Base-by-base conservation (phyloP, 1,284 basidiomycete genomes). In the Omphalotus olearius region DNA sequence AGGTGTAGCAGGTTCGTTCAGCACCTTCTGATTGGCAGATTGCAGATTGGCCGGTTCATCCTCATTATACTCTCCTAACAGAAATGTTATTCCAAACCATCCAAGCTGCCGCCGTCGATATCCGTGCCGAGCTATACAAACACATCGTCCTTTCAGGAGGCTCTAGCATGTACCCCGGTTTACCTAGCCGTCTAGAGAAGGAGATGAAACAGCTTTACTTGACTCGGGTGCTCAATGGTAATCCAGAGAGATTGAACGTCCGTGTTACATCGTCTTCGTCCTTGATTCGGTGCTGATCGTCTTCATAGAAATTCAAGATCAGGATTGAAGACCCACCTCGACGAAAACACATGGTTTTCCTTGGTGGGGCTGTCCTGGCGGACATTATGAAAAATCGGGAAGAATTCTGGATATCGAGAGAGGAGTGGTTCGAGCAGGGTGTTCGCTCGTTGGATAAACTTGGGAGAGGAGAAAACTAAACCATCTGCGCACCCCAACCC, bases 191-290 rank as follows among this genome's bases (percentile, higher is more conserved):
- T 40, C 76, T 99, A 43, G 97, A 99, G 72, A 99, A 99, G 75
- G 97, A 99, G 75, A 94, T 99, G 91, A 99, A 99, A 73, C 96
- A 99, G 70, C 78, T 99, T 38, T 96, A 98, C 70, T 80, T 99
- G 55, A 91, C 92, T 5, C 80, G 88, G 16, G 93, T 98, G 11
- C 78, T 99, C 45, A 78, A 80, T 49, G 85, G 89, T n/a, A 89
- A 99, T 66, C 85, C 92, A 0, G 71, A 83, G 30, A 79, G 97
- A 48, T 69, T 99, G 60, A 94, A 90, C 68, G 93, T 96, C 60
- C 52, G 91, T 82, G 23, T 38, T 23, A 6, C 23, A 46, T 16
- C 6, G 10, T 37, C 13, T 43, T 10, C 30, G 4, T 17, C 36
- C 20, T 42, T 13, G 20, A n/a, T 23, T 18, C 17, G 20, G 14